A percentile compares a stretch with the other conserved stretches of the same genome.
Evolutionary conservation across 148 eudicot species (phyloP).

Genomic region (Euryodendron excelsum): DNA sequence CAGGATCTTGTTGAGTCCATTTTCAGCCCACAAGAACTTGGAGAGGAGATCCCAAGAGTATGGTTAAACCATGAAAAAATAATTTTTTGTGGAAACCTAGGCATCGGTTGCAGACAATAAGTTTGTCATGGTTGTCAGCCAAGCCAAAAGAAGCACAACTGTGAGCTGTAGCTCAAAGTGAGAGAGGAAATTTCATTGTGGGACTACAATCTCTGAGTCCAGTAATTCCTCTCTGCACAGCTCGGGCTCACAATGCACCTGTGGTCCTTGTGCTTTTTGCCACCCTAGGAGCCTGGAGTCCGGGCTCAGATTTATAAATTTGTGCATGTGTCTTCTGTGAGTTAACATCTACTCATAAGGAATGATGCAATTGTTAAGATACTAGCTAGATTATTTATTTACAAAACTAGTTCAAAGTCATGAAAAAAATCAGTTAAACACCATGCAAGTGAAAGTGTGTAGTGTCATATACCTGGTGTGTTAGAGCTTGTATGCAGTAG

Average conservation of each 20-base stretch:
- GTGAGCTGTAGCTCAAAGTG: too few relatives aligned
- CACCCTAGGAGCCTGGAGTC: not conserved
- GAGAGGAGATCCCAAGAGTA: not conserved
- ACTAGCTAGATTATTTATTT: not conserved
- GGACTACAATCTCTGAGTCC: too few relatives aligned
- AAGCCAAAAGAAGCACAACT: too few relatives aligned
- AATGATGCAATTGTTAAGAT: not conserved
- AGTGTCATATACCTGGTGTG: not conserved
- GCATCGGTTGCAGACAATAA: too few relatives aligned
- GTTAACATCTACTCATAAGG: not conserved
- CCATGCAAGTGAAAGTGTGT: not conserved
- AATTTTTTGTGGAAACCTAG: not conserved
- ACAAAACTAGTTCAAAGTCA: not conserved
- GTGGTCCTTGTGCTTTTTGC: too few relatives aligned
- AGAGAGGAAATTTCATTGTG: too few relatives aligned
- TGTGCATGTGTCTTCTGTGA: too few relatives aligned
- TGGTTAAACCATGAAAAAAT: not conserved
- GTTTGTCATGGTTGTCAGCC: too few relatives aligned
- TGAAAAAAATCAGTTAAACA: not conserved
- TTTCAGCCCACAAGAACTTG: not conserved
- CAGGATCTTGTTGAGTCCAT: too few relatives aligned
- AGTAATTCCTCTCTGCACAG: too few relatives aligned
- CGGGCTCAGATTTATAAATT: not conserved
- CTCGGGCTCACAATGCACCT: too few relatives aligned
- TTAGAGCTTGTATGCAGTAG: not conserved